Percentiles rank a stretch among this genome's conserved stretches.
Conservation (phyloP, 2,329 filamentous ascomycete species). For the Septoria linicola region DNA sequence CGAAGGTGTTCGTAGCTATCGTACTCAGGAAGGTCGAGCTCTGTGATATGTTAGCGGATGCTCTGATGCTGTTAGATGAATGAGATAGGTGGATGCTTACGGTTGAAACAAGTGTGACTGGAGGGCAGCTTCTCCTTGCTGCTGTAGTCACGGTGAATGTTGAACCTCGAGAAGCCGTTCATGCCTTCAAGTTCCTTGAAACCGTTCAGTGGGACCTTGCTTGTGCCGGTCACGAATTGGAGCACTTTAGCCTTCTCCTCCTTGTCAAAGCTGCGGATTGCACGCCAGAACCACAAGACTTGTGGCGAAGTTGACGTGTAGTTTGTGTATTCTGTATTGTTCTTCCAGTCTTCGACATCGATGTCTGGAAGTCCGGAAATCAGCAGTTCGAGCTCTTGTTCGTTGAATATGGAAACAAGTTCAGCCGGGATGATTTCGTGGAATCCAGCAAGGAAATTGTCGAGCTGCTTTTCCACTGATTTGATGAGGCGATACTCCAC, state of each 20-base stretch:
- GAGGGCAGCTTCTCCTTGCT: slow-evolving; percentile 93
- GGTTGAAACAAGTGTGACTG: slow-evolving; percentile 98
- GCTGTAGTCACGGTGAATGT: slow-evolving; percentile 96
- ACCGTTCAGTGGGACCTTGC: slow-evolving; percentile 95
- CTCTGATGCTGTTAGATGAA: background rate
- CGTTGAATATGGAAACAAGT: slow-evolving; percentile 94
- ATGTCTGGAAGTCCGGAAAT: slow-evolving; percentile 98
- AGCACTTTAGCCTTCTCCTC: slow-evolving; percentile 96
- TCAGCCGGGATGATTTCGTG: slow-evolving; percentile 97
- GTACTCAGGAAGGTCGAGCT: slow-evolving; percentile 97
- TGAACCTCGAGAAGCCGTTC: slow-evolving; percentile 97
- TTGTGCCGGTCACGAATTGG: slow-evolving; percentile 97
- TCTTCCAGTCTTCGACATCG: slow-evolving; percentile 98
- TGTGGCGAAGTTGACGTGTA: slow-evolving; percentile 92
- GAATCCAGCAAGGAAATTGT: slow-evolving; percentile 80
- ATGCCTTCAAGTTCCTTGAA: slow-evolving; percentile 99
- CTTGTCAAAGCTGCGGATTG: slow-evolving; percentile 95
- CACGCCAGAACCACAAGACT: slow-evolving; percentile 99
- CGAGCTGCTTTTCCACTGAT: slow-evolving; percentile 91
- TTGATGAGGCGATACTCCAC: slow-evolving; percentile 91
- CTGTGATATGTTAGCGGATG: slow-evolving; percentile 53
- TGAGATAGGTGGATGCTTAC: slow-evolving; percentile 62
- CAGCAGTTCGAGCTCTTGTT: slow-evolving; percentile 92
- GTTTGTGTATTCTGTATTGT: slow-evolving; percentile 97
- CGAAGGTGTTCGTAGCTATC: slow-evolving; percentile 91